Percentiles rank a stretch among this genome's conserved stretches.
Conservation (phyloP, 257 asterid species). For the Voacanga thouarsii region DNA sequence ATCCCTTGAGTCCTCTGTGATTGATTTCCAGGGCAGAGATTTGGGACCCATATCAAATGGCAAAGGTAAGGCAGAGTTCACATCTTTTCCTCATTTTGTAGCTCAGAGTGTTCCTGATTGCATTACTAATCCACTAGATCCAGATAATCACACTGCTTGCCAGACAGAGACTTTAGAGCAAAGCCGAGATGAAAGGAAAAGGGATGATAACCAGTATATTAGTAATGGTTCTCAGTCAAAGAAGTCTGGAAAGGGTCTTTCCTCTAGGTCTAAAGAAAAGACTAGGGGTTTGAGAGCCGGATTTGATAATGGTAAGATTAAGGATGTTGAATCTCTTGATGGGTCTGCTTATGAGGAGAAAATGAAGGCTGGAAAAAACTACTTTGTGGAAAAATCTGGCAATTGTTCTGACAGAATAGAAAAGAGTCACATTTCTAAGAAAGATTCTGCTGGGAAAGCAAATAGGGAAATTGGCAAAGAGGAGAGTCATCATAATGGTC, state of each 20-base stretch:
- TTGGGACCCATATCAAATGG: constrained; percentile 21
- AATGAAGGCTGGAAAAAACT: constrained; percentile 58
- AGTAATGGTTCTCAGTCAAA: constrained; percentile 40
- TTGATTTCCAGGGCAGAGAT: constrained; percentile 26
- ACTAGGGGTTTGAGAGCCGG: constrained; percentile 47
- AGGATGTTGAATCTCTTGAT: constrained; percentile 40
- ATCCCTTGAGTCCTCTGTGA: constrained; percentile 29
- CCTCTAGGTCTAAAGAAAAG: constrained; percentile 64
- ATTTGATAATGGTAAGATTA: constrained; percentile 39
- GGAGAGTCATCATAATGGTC: constrained; percentile 42
- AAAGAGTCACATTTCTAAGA: constrained; percentile 41
- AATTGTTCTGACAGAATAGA: constrained; percentile 44
- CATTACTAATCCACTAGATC: constrained; percentile 30
- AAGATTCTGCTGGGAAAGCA: constrained; percentile 51
- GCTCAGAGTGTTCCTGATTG: constrained; percentile 27
- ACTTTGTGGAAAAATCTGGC: constrained; percentile 45
- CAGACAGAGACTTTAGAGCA: constrained; percentile 39
- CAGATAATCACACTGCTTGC: constrained; percentile 33
- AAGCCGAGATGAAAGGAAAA: constrained; percentile 37
- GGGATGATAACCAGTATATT: constrained; percentile 36
- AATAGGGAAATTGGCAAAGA: constrained; percentile 45
- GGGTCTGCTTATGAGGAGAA: constrained; percentile 52
- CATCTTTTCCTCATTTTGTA: constrained; percentile 23
- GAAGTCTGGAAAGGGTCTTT: constrained; percentile 59
- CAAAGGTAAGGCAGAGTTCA: constrained; percentile 22